These are phyloP conservation scores for Ogataea thermomethanolica DNA, from an alignment of 805 yeast species.

Conservation along the genomic window DNA sequence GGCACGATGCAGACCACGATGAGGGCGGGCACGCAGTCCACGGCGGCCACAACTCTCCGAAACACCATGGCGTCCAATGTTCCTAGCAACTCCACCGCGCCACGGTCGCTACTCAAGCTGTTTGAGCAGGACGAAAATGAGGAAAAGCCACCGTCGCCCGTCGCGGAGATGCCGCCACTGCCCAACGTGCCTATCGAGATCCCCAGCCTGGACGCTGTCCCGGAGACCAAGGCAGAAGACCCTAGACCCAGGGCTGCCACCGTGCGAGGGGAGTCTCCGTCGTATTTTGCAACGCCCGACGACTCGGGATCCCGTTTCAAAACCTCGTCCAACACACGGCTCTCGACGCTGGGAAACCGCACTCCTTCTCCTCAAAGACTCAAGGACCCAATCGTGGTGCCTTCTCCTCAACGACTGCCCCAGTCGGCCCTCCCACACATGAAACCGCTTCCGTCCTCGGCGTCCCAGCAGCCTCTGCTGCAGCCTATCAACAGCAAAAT, in stretches of 20 bases:
- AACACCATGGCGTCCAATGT: constrained; percentile 12
- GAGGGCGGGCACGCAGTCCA: constrained; percentile 13
- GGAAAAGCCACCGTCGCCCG: constrained; percentile 8
- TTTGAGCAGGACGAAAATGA: constrained; percentile 53
- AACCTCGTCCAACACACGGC: constrained; percentile 39
- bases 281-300: constrained; percentile 17
- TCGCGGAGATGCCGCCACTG: constrained; percentile 1
- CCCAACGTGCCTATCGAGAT: constrained; percentile 10
- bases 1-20: constrained; percentile 22
- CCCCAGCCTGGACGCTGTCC: constrained; percentile 6
- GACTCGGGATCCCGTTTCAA: constrained; percentile 29
- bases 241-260: constrained; percentile 40
- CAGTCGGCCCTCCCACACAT: constrained; percentile 34
- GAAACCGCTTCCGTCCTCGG: constrained; percentile 46
- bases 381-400: constrained; percentile 18
- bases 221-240: constrained; percentile 5
- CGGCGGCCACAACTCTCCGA: constrained; percentile 19
- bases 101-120: constrained; percentile 65
- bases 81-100: constrained; percentile 48
- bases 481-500: constrained; percentile 53
- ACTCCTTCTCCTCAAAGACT: constrained; percentile 48
- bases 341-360: constrained; percentile 35
- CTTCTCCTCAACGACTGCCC: constrained; percentile 31
- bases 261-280: constrained; percentile 37
- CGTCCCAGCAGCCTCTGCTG: constrained; percentile 42